Evolutionary conservation across 2,329 filamentous ascomycete genomes (phyloP), one percentile per base, ranked within the genome.

Genomic region (Endoconidiophora polonica): DNA sequence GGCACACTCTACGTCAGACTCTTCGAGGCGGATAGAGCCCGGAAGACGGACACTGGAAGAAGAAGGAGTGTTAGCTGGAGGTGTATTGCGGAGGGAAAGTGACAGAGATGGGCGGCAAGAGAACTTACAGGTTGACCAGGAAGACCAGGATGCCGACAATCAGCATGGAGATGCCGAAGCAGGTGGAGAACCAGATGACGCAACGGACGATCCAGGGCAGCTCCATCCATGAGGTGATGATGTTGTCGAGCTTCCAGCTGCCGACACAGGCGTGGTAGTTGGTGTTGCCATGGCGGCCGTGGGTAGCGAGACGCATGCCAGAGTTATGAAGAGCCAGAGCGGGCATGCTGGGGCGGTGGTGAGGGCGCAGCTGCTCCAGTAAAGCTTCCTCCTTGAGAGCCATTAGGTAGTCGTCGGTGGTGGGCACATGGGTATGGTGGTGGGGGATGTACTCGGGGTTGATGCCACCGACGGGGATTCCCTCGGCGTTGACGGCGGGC

Each of bases 141-240:
- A 26, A 43, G 6, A 33, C 50, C 14, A 44, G 33, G 10, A 33
- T 12, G 10, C 26, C 23, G 14, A 52, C 50, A 43, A 48, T 37
- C 7, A 52, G 16, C 41, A 52, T 39, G 10, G 50, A 52, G 26
- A 37, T 24, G 2, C 39, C 46, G 23, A 52, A 49, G 46, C 50
- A 52, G 22, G 23, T 48, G 20, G 50, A 52, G 37, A 52, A 40
- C 50, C 50, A 52, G 26, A 48, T 20, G 4, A 52, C 38, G 7
- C 48, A 38, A 33, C 50, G 45, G 7, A 46, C 36, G 18, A 24
- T 38, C 50, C 50, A 52, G 33, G 50, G 46, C 23, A 52, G 36
- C 33, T 29, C 20, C 37, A 43, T 48, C 50, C 50, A 52, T 29
- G 45, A 33, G 18, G 46, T 46, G 24, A 33, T 37, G 45, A 52